Base-by-base conservation (phyloP, 2,329 filamentous ascomycete genomes). In the Trichophyton schoenleinii region DNA sequence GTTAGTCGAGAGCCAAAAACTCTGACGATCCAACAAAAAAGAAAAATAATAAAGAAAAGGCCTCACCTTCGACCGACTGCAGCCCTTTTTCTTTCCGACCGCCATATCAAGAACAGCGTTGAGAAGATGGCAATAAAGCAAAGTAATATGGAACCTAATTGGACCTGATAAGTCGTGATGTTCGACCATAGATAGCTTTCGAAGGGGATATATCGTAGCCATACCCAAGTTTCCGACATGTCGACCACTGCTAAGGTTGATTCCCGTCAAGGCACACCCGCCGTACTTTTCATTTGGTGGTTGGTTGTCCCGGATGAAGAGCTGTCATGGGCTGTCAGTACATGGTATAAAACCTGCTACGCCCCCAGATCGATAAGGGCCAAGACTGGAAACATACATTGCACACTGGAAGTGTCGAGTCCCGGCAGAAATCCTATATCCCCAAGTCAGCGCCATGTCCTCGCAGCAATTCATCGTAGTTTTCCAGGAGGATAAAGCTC, bases 41-140 rank as follows among this genome's bases (percentile, higher is more conserved):
- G 34, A 28, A 31, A 28, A 34, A 20, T 68, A 81, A 64, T 77
- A 94, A 41, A 38, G 31, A 31, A 34, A 25, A 31, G 20, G 68
- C 81, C 64, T 77, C 41, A 95, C 91, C 91, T 88, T 78, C 94
- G 82, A 63, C 94, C 94, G 57, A 99, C 94, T 61, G 94, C 94
- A 61, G 94, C 94, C 74, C 88, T 86, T 78, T 99, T 97, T 72
- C 83, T 84, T 69, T 97, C 88, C 20, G 94, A 95, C 67, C 84
- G 82, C 76, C 87, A 83, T 73, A 97, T 69, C 62, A 99, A 78
- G 67, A 87, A 85, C 9, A 77, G 70, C 3, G 87, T 79, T 7
- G 82, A 77, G 22, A 83, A 69, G 67, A 99, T 91, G 46, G 91
- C 89, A 65, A 95, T 73, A 64, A 81, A 89, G 64, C 84, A 87